A percentile compares a stretch with the other conserved stretches of the same genome.
phyloP scores from a whole-genome alignment of 306 rosid genomes.

The Glycine latifolia region DNA sequence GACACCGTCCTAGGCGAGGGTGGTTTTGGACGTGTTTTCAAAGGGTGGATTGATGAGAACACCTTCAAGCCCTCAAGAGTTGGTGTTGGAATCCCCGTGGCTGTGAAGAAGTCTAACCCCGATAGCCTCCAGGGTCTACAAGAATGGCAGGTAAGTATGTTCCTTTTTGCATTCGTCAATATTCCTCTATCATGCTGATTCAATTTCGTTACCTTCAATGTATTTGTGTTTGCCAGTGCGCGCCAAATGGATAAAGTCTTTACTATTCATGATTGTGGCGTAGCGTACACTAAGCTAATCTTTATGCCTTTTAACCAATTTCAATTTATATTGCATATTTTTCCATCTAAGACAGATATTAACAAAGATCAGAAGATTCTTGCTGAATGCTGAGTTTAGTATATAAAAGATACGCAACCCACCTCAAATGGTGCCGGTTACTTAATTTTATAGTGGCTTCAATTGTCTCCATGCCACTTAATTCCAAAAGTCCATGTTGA shows the following conservation, averaged over 20 bases:
- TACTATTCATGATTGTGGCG: neutral
- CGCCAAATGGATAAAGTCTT: neutral
- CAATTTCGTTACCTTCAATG: neutral
- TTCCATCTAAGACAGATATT: neutral
- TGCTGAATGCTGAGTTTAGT: neutral
- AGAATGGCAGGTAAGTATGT: constrained; percentile 83
- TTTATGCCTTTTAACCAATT: neutral
- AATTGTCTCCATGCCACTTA: neutral
- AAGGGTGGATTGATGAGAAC: constrained; percentile 78
- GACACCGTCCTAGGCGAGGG: constrained; percentile 81
- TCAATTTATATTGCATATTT: neutral
- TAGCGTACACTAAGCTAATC: no score
- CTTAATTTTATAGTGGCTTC: neutral
- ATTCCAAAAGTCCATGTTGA: neutral
- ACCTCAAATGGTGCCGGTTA: no score
- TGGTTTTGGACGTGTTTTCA: constrained; percentile 92
- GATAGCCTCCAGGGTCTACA: constrained; percentile 79
- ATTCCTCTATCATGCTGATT: neutral
- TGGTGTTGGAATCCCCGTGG: constrained; percentile 80
- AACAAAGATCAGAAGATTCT: neutral
- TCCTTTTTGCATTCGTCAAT: no score
- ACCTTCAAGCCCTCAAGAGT: constrained; percentile 68
- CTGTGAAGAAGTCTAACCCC: constrained; percentile 76
- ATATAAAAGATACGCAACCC: no score
- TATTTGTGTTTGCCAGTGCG: neutral